Conservation (phyloP, 2,329 filamentous ascomycete species). For the Trichoderma pleuroti region DNA sequence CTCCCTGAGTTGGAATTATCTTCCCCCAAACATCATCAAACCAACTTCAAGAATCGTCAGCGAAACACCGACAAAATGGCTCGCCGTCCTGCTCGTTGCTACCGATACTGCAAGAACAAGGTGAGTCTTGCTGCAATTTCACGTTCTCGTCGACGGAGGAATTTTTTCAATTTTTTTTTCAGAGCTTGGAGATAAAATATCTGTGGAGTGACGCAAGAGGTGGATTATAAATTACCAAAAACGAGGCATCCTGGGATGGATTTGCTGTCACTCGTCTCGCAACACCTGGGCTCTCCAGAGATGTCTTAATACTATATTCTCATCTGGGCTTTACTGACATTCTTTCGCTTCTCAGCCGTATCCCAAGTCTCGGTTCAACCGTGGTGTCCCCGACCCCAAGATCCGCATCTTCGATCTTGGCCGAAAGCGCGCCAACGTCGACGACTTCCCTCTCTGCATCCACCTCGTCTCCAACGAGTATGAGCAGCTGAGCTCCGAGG, state of each 20-base stretch:
- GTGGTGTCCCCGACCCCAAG: conserved; percentile 85
- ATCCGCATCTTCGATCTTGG: conserved; percentile 98
- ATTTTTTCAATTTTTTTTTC: conserved; percentile 3
- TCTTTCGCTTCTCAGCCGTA: conserved; percentile 62
- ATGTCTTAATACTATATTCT: neutral
- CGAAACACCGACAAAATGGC: conserved; percentile 83
- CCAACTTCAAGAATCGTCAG: conserved; percentile 30
- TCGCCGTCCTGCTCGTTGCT: conserved; percentile 98
- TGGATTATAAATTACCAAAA: neutral
- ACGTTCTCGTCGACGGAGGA: conserved; percentile 2
- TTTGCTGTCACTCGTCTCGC: neutral
- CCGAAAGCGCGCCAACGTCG: conserved; percentile 97
- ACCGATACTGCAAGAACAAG: conserved; percentile 99
- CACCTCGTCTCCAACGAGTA: conserved; percentile 99
- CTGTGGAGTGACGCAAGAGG: conserved; percentile 16
- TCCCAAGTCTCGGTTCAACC: conserved; percentile 99
- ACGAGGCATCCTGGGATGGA: conserved; percentile 6
- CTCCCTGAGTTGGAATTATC: conserved; percentile 29
- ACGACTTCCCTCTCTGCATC: conserved; percentile 99
- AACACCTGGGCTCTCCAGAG: neutral
- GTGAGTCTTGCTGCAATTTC: conserved; percentile 49
- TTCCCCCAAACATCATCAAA: conserved; percentile 37
- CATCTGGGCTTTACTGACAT: conserved; percentile 22
- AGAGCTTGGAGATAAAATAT: neutral
- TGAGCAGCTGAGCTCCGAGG: conserved; percentile 99